Percentiles rank a stretch among this genome's conserved stretches.
phyloP scores from a whole-genome alignment of 805 yeast genomes.

The Yamadazyma akitaensis region DNA sequence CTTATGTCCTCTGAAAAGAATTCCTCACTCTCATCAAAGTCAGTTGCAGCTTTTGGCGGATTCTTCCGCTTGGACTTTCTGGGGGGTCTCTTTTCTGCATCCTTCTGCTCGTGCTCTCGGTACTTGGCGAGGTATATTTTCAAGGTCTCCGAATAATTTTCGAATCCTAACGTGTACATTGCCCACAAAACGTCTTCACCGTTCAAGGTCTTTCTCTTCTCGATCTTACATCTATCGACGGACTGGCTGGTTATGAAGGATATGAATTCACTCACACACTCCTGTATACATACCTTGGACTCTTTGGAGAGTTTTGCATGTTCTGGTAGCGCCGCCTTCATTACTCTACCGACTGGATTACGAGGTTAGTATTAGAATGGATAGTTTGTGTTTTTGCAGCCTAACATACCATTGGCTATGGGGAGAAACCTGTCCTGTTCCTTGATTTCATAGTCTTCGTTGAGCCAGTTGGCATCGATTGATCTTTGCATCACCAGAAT shows the following conservation, averaged over 20 bases:
- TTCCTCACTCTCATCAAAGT: conserved; percentile 10
- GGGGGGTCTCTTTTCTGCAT: conserved; percentile 14
- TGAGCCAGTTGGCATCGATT: conserved; percentile 14
- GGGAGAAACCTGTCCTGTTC: conserved; percentile 45
- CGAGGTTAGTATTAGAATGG: conserved; percentile 14
- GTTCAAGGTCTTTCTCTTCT: conserved; percentile 70
- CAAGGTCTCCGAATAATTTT: conserved; percentile 73
- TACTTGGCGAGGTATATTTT: conserved; percentile 54
- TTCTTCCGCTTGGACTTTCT: conserved; percentile 7
- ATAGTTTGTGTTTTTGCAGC: neutral
- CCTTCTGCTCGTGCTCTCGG: conserved; percentile 16
- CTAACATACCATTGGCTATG: conserved; percentile 39
- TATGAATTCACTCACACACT: conserved; percentile 78
- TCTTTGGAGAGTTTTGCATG: conserved; percentile 77
- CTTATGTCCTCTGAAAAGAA: conserved; percentile 15
- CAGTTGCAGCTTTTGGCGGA: neutral
- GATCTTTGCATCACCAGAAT: conserved; percentile 2
- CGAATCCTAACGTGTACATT: conserved; percentile 69
- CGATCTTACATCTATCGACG: conserved; percentile 66
- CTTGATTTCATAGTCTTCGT: conserved; percentile 38
- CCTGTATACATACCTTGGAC: conserved; percentile 78
- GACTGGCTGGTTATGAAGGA: conserved; percentile 81
- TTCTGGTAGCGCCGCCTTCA: conserved; percentile 70
- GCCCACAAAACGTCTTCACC: conserved; percentile 76
- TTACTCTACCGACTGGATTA: conserved; percentile 57